Base-by-base conservation (phyloP, 2,329 filamentous ascomycete genomes). In the Apiospora marii region DNA sequence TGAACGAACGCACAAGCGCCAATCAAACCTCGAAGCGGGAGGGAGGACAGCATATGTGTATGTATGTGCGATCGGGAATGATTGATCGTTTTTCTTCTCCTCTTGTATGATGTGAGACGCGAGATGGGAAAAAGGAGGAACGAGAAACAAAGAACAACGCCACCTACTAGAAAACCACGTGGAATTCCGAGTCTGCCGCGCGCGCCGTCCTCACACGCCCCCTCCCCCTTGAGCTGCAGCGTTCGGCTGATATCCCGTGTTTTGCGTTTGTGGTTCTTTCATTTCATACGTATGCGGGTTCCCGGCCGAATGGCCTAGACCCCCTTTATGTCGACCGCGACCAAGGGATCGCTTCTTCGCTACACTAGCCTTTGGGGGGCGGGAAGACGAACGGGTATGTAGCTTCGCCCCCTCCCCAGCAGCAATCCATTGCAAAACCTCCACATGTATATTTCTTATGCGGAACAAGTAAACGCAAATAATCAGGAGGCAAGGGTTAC, bases 51-150 rank as follows among this genome's bases (percentile, higher is more conserved):
- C 51, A 58, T 58, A 41, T 41, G n/a, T 22, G n/a, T 13, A 49
- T n/a, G 7, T 41, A 64, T 64, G 58, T 64, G 41, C 58, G 58
- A 64, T 64, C 58, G 58, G 58, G 34, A 49, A 49, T 64, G 58
- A 64, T 37, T 41, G 34, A n/a, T 64, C 58, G 22, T 64, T 64
- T 64, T 64, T 19, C 7, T 10, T 10, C 34, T 34, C 30, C 53
- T 37, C 34, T 64, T 64, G 30, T 64, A 34, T 64, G 34, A 16
- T 64, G 58, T 64, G 58, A 41, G 8, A 64, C 34, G 22, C 58
- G 58, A 64, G 58, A 64, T 41, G 34, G 4, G 22, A 14, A 41
- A 41, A 30, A 37, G 41, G 46, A 22, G 46, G 7, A 16, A 48
- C 16, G 37, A 8, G 48, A 51, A 51, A 24, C 22, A 61, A 64